Percentiles rank a stretch among this genome's conserved stretches.
Conservation (phyloP, 345 rosid genomes). For the Gossypium thurberi region DNA sequence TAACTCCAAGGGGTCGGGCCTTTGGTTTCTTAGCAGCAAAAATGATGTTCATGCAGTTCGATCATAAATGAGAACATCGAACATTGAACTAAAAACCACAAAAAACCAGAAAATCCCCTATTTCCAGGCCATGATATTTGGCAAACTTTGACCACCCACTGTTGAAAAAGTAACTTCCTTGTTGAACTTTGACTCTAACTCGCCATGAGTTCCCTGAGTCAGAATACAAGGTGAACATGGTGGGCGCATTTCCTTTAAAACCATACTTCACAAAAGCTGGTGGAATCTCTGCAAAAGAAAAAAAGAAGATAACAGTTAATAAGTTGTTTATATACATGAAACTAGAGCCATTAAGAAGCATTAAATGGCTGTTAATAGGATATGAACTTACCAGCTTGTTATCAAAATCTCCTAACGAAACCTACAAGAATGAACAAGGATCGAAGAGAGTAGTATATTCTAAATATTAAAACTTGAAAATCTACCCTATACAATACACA, state of each 20-base stretch:
- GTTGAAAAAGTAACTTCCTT: neutral
- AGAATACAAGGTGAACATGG: neutral
- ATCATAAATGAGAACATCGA: neutral
- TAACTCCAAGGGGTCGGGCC: neutral
- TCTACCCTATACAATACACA: too few species aligned
- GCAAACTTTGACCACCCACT: slow-evolving; percentile 9
- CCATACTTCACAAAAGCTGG: slow-evolving; percentile 1
- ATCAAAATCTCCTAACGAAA: neutral
- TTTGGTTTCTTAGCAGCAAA: neutral
- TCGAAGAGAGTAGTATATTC: too few species aligned
- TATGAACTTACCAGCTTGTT: neutral
- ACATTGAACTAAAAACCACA: neutral
- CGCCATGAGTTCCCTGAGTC: neutral
- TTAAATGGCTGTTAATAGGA: neutral
- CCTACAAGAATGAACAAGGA: neutral
- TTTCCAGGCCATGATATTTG: neutral
- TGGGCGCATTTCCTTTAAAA: neutral
- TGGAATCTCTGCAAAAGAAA: neutral
- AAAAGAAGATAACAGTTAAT: neutral
- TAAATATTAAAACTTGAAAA: too few species aligned
- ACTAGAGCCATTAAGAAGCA: neutral
- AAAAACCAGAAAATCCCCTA: neutral
- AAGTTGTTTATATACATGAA: neutral
- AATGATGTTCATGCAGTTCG: neutral
- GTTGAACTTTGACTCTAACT: neutral